phyloP scores from a whole-genome alignment of 768 basidiomycete species.

The Gyrodon lividus region DNA sequence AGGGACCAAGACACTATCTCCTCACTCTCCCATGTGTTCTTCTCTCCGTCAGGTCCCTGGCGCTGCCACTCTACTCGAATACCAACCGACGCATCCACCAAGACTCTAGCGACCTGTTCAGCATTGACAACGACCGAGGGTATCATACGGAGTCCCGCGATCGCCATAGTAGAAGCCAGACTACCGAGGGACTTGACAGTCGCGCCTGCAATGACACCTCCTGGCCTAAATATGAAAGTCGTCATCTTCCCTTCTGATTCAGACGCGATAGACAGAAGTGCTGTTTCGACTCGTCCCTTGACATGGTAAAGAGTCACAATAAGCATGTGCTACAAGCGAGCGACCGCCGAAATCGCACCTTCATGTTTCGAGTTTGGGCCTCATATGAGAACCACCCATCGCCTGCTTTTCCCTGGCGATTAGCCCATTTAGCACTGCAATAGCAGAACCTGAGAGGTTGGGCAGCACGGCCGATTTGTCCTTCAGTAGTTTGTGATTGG shows the following conservation, averaged over 20 bases:
- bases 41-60: constrained; percentile 11
- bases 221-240: constrained; percentile 23
- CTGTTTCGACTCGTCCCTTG: constrained; percentile 24
- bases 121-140: constrained; percentile 23
- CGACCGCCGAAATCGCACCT: constrained; percentile 8
- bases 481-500: constrained; percentile 3
- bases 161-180: constrained; percentile 15
- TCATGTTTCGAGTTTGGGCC: constrained; percentile 22
- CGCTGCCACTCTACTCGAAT: constrained; percentile 27
- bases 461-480: not conserved
- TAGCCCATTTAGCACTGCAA: constrained; percentile 25
- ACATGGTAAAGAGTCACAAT: not conserved
- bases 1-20: constrained; percentile 26
- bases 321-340: not conserved
- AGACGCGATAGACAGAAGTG: constrained; percentile 14
- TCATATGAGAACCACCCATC: constrained; percentile 16
- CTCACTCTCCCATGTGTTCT: constrained; percentile 29
- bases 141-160: constrained; percentile 19
- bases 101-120: constrained; percentile 17
- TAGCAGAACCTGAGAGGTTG: constrained; percentile 27
- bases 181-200: constrained; percentile 16
- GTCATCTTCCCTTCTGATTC: constrained; percentile 11
- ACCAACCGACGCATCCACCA: constrained; percentile 29
- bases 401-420: constrained; percentile 18
- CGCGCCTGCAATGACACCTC: constrained; percentile 11